phyloP scores from a whole-genome alignment of 225 moss, liverwort and hornwort genomes.

The Polytrichum formosum region DNA sequence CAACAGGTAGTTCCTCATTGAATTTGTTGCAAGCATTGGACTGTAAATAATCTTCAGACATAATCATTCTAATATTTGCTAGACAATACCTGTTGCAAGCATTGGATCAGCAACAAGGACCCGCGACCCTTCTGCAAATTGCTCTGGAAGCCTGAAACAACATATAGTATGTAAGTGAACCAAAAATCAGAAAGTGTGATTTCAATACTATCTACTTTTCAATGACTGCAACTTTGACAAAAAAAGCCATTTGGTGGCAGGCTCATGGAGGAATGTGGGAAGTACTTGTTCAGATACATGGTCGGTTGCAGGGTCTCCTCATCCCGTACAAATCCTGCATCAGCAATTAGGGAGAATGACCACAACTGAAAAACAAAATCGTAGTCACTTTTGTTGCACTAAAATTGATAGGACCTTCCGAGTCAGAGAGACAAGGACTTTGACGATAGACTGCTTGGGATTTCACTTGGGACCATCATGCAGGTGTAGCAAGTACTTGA shows the following conservation, averaged over 20 bases:
- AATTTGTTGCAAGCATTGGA: no score
- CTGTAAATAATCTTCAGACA: constrained; percentile 1
- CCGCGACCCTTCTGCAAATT: constrained; percentile 69
- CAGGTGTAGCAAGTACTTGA: no score
- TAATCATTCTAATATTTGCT: neutral
- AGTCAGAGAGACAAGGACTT: no score
- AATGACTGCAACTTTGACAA: neutral
- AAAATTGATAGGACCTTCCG: no score
- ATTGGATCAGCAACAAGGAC: constrained; percentile 86
- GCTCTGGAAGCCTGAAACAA: constrained; percentile 75
- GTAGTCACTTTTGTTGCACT: no score
- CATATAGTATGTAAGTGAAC: neutral
- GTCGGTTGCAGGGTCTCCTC: constrained; percentile 77
- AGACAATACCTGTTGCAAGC: constrained; percentile 83
- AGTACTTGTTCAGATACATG: constrained; percentile 90
- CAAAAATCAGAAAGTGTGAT: neutral
- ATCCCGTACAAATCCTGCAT: constrained; percentile 78
- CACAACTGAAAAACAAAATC: neutral
- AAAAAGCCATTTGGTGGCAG: neutral
- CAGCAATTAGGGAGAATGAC: constrained; percentile 3
- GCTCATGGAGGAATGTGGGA: neutral
- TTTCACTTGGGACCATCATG: no score
- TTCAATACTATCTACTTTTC: neutral
- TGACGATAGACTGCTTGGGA: no score
- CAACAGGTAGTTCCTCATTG: no score